These are phyloP conservation scores for Monosporascus cannonballus DNA, from an alignment of 2,329 filamentous ascomycete species.

Conservation along the genomic window DNA sequence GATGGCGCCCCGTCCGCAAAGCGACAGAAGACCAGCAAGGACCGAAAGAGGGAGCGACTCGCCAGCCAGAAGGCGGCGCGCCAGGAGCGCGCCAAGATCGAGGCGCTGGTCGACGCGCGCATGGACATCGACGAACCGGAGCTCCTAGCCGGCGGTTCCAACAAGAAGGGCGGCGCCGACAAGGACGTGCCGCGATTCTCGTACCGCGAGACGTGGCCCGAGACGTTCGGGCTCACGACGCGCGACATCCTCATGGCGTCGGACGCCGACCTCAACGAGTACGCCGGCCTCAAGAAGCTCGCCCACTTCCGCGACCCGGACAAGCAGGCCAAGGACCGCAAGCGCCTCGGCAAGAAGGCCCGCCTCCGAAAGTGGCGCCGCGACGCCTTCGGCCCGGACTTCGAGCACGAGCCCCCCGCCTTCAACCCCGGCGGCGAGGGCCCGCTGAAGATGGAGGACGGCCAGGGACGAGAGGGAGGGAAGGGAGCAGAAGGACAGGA, in stretches of 20 bases:
- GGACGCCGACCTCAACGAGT: constrained; percentile 82
- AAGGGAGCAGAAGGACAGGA: constrained; percentile 12
- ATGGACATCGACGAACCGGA: constrained; percentile 67
- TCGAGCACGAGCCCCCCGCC: constrained; percentile 49
- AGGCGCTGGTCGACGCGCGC: constrained; percentile 76
- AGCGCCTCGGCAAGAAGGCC: constrained; percentile 87
- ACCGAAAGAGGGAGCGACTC: constrained; percentile 52
- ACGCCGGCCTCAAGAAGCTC: constrained; percentile 89
- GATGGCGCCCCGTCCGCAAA: constrained; percentile 40
- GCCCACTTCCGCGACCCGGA: constrained; percentile 81
- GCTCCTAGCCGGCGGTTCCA: constrained; percentile 36
- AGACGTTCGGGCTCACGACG: constrained; percentile 81
- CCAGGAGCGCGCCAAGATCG: constrained; percentile 75
- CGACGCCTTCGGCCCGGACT: constrained; percentile 56
- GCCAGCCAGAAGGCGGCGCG: constrained; percentile 66
- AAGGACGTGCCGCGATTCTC: constrained; percentile 56
- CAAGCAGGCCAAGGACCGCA: constrained; percentile 85
- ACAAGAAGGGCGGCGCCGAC: constrained; percentile 4
- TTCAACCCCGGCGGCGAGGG: constrained; percentile 45
- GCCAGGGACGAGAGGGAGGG: constrained; percentile 12
- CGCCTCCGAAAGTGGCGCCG: constrained; percentile 78
- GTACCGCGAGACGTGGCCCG: constrained; percentile 90
- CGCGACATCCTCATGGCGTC: constrained; percentile 85
- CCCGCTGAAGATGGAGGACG: constrained; percentile 16
- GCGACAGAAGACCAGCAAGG: constrained; percentile 55